A percentile compares a stretch with the other conserved stretches of the same genome.
phyloP scores from a whole-genome alignment of 495 filamentous ascomycete genomes.

The Trichoderma orchidacearum region DNA sequence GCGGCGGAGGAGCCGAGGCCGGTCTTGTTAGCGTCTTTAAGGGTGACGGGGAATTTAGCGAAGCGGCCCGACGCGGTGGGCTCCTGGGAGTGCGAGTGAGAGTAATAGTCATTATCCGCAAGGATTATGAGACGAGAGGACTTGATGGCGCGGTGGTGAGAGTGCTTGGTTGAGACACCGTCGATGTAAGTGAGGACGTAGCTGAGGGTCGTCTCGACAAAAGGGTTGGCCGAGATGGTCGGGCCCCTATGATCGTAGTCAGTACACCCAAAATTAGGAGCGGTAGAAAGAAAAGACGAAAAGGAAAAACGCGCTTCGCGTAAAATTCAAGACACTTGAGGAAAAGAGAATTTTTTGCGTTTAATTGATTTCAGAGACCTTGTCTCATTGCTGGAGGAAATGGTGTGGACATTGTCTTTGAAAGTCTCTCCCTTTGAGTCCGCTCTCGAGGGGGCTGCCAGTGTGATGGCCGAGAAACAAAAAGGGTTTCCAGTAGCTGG shows the following conservation, averaged over 20 bases:
- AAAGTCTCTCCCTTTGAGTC: not conserved
- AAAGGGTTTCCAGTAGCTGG: not conserved
- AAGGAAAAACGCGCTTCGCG: not conserved
- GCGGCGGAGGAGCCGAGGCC: conserved; percentile 93
- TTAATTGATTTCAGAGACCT: not conserved
- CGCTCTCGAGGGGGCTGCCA: not conserved
- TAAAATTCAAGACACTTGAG: not conserved
- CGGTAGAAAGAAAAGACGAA: not conserved
- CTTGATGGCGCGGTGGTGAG: conserved; percentile 26
- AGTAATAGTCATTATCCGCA: conserved; percentile 95
- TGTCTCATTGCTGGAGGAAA: not conserved
- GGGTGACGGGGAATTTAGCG: conserved; percentile 59
- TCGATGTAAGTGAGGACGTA: conserved; percentile 77
- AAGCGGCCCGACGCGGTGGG: conserved; percentile 35
- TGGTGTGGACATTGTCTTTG: not conserved
- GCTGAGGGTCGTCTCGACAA: conserved; percentile 79
- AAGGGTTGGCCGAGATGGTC: conserved; percentile 46
- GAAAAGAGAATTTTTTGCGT: not conserved
- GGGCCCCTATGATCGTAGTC: conserved; percentile 15
- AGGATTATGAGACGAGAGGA: conserved; percentile 72
- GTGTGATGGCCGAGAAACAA: not conserved
- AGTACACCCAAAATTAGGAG: not conserved
- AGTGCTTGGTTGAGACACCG: conserved; percentile 8
- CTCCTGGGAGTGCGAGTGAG: conserved; percentile 37
- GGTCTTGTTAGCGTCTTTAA: conserved; percentile 80